A percentile compares a stretch with the other conserved stretches of the same genome.
These are phyloP conservation scores for Termitomyces sp. DNA, from an alignment of 1,284 basidiomycete species.

Conservation along the genomic window DNA sequence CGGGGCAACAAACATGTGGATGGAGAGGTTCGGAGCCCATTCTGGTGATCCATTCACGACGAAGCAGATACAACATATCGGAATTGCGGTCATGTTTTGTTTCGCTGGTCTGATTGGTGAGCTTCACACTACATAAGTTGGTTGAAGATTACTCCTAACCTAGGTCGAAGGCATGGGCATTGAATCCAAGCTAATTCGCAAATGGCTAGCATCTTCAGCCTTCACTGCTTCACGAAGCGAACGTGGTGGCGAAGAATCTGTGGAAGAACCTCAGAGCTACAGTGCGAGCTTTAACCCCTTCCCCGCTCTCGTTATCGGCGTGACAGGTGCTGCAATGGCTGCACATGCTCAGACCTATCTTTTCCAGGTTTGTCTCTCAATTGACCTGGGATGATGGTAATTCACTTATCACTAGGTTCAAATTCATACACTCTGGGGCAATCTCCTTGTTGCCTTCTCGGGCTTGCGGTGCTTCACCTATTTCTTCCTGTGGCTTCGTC, in stretches of 20 bases:
- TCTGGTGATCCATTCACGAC: constrained; percentile 85
- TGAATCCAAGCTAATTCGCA: constrained; percentile 71
- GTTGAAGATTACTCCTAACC: background rate
- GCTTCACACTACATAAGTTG: background rate
- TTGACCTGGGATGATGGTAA: background rate
- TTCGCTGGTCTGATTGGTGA: constrained; percentile 83
- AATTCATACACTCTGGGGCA: constrained; percentile 90
- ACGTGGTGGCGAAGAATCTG: constrained; percentile 32
- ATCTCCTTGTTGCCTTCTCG: constrained; percentile 80
- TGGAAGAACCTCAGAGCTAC: constrained; percentile 70
- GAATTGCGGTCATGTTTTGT: constrained; percentile 97
- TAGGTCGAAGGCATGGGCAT: constrained; percentile 58
- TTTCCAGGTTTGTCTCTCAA: constrained; percentile 56
- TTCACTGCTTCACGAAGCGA: constrained; percentile 35
- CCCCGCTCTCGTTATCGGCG: constrained; percentile 88
- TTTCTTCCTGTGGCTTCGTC: constrained; percentile 88
- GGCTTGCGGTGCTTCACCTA: constrained; percentile 83
- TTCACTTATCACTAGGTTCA: constrained; percentile 49
- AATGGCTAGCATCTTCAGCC: constrained; percentile 61
- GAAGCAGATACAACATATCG: constrained; percentile 93
- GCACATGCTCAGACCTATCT: constrained; percentile 88
- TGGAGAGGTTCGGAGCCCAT: constrained; percentile 88
- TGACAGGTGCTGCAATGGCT: constrained; percentile 95
- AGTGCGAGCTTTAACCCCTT: constrained; percentile 88
- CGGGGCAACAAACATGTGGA: constrained; percentile 92